phyloP scores from a whole-genome alignment of 768 basidiomycete species.

The Sistotremastrum suecicum region DNA sequence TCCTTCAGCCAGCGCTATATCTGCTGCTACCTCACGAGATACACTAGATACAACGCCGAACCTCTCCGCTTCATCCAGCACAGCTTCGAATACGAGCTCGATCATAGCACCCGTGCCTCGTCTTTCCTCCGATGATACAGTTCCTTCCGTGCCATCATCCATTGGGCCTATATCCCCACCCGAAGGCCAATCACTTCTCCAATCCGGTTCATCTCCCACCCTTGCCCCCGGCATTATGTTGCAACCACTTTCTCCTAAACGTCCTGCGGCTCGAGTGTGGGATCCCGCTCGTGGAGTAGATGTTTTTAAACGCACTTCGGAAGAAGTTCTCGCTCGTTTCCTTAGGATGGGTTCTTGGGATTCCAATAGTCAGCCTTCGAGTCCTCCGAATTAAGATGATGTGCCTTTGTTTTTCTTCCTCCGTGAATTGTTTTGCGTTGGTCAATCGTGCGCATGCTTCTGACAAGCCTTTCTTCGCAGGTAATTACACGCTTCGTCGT shows the following conservation, averaged over 20 bases:
- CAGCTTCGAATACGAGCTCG: not conserved
- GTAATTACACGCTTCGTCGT: no score
- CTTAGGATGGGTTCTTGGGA: conserved; percentile 68
- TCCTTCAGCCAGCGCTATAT: no score
- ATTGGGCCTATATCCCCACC: conserved; percentile 36
- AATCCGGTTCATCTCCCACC: conserved; percentile 3
- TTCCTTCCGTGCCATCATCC: conserved; percentile 42
- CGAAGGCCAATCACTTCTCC: conserved; percentile 20
- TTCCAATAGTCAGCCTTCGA: no score
- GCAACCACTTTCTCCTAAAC: conserved; percentile 20
- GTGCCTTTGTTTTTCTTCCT: no score
- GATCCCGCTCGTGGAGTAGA: conserved; percentile 80
- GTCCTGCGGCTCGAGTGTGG: conserved; percentile 52
- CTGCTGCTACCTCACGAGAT: no score
- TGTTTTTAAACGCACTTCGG: conserved; percentile 73
- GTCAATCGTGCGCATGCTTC: no score
- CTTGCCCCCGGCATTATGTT: conserved; percentile 5
- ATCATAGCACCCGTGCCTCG: conserved; percentile 6
- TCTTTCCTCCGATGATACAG: conserved; percentile 13
- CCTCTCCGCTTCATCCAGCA: no score
- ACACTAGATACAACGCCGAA: no score
- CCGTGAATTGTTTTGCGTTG: no score
- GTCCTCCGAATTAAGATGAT: no score
- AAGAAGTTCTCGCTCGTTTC: conserved; percentile 76
- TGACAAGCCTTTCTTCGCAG: no score